Conservation (phyloP, 2,329 filamentous ascomycete genomes). For the Talaromyces pinophilus region DNA sequence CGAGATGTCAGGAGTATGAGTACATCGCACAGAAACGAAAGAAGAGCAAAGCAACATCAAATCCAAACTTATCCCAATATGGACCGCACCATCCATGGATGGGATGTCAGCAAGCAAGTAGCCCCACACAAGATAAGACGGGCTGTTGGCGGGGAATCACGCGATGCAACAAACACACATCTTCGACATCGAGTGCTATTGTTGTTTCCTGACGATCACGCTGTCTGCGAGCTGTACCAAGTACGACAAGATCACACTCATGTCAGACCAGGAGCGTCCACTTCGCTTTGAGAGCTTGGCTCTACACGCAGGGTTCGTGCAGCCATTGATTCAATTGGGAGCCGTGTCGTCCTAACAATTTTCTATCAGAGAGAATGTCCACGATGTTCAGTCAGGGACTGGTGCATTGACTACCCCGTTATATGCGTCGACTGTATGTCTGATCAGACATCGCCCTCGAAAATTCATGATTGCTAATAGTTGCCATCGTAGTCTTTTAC, state of each 20-base stretch:
- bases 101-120: background rate
- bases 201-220: background rate
- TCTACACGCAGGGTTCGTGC: slow-evolving; percentile 17
- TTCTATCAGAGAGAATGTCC: slow-evolving; percentile 10
- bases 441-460: too few relatives aligned
- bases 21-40: background rate
- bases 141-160: background rate
- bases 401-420: slow-evolving; percentile 21
- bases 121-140: slow-evolving; percentile 8
- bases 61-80: background rate
- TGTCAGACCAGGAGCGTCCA: slow-evolving; percentile 7
- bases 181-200: too few relatives aligned
- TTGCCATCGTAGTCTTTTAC: slow-evolving; percentile 16
- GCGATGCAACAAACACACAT: background rate
- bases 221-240: background rate
- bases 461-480: background rate
- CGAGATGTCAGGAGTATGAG: background rate
- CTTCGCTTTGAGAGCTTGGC: slow-evolving; percentile 21
- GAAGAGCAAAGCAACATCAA: background rate
- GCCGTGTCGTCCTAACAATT: background rate
- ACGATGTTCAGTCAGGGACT: slow-evolving; percentile 19
- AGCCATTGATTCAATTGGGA: too few relatives aligned
- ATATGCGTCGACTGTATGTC: slow-evolving; percentile 21
- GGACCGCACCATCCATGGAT: background rate
- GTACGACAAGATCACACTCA: background rate